phyloP scores from a whole-genome alignment of 805 yeast genomes.

The Candida broadrunensis region DNA sequence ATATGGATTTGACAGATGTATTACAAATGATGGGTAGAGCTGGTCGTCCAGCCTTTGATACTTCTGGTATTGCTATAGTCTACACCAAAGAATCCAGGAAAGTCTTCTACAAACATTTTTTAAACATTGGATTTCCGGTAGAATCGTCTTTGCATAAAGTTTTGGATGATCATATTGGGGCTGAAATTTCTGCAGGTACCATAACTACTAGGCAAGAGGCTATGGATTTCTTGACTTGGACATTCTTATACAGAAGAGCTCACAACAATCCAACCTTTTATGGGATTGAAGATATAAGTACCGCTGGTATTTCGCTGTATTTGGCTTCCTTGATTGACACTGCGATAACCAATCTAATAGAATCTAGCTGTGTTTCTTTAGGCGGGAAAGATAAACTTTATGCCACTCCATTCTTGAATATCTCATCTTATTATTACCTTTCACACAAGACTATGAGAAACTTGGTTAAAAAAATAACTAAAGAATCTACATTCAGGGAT shows the following conservation, averaged over 20 bases:
- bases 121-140: slow-evolving; percentile 79
- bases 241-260: slow-evolving; percentile 69
- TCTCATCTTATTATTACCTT: slow-evolving; percentile 88
- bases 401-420: slow-evolving; percentile 79
- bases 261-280: slow-evolving; percentile 77
- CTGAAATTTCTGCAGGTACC: slow-evolving; percentile 72
- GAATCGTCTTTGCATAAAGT: slow-evolving; percentile 76
- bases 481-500: slow-evolving; percentile 51
- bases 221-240: slow-evolving; percentile 73
- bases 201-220: slow-evolving; percentile 65
- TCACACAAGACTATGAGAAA: slow-evolving; percentile 85
- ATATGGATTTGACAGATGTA: slow-evolving; percentile 81
- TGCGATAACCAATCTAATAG: slow-evolving; percentile 63
- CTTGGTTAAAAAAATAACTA: slow-evolving; percentile 51
- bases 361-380: slow-evolving; percentile 65
- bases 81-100: slow-evolving; percentile 75
- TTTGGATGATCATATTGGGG: slow-evolving; percentile 77
- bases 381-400: slow-evolving; percentile 46
- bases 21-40: slow-evolving; percentile 86
- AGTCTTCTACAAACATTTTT: slow-evolving; percentile 71
- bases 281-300: slow-evolving; percentile 60
- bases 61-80: slow-evolving; percentile 73
- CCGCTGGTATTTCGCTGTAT: slow-evolving; percentile 55
- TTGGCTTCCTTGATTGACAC: slow-evolving; percentile 65
- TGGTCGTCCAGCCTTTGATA: slow-evolving; percentile 78